Conservation (phyloP, 2,329 filamentous ascomycete genomes). For the Eutypa lata region DNA sequence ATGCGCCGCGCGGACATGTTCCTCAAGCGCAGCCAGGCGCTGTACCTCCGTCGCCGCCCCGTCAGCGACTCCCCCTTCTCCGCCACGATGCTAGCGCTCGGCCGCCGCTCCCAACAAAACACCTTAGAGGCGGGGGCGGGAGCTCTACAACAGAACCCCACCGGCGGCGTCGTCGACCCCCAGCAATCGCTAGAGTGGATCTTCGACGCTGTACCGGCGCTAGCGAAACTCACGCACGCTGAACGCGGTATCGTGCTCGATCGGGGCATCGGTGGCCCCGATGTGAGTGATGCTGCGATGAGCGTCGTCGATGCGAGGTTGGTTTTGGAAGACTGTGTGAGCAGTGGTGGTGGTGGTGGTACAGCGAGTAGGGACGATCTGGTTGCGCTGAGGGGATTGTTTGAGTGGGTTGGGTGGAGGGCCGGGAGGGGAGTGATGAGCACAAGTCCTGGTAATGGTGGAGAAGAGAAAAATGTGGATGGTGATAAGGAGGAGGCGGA, state of each 20-base stretch:
- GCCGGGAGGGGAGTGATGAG: conserved; percentile 20
- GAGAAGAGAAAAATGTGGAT: conserved; percentile 13
- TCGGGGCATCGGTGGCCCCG: conserved; percentile 45
- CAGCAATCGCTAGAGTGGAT: conserved; percentile 67
- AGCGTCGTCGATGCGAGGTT: conserved; percentile 67
- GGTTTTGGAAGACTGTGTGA: conserved; percentile 54
- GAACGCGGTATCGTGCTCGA: conserved; percentile 64
- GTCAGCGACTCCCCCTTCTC: conserved; percentile 67
- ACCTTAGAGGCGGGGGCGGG: too few species aligned
- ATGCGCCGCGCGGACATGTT: conserved; percentile 63
- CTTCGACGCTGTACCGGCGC: conserved; percentile 58
- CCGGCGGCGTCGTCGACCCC: conserved; percentile 28
- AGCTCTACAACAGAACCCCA: conserved; percentile 22
- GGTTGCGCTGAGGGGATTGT: conserved; percentile 49
- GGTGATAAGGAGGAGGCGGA: conserved; percentile 4
- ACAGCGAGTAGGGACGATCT: conserved; percentile 34
- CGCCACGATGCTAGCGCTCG: conserved; percentile 71
- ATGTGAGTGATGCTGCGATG: conserved; percentile 38
- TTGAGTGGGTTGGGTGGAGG: conserved; percentile 54
- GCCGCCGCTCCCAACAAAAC: conserved; percentile 27
- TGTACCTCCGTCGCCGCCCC: conserved; percentile 71
- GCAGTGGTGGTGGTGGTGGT: too few species aligned
- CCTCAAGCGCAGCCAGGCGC: conserved; percentile 59
- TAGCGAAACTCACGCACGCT: conserved; percentile 54
- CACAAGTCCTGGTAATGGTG: conserved; percentile 15